phyloP scores from a whole-genome alignment of 495 filamentous ascomycete genomes.

The Saxophila tyrrhenica region DNA sequence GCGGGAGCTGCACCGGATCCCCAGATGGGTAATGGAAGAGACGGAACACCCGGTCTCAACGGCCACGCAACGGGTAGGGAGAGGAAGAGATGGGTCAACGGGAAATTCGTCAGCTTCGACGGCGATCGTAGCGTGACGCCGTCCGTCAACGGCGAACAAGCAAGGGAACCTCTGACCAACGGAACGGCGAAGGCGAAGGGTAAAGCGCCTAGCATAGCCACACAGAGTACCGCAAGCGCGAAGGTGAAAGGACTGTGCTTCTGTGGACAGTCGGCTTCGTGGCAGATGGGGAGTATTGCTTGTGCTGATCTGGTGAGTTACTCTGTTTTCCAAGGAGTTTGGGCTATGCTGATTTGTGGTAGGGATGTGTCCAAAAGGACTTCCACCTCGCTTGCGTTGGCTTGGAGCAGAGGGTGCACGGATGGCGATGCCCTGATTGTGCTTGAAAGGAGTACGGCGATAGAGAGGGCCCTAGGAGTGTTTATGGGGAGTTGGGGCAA shows the following conservation, averaged over 20 bases:
- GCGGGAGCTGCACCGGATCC: background rate
- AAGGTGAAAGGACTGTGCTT: background rate
- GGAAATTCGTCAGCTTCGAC: background rate
- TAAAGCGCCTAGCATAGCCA: background rate
- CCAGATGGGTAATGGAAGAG: no score
- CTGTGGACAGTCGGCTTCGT: background rate
- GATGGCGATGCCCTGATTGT: conserved; percentile 8
- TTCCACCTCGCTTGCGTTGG: conserved; percentile 14
- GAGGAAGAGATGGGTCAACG: background rate
- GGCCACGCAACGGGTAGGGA: background rate
- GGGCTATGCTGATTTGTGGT: background rate
- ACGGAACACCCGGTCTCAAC: no score
- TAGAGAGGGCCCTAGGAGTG: background rate
- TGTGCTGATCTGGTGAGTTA: conserved; percentile 6
- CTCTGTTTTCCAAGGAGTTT: background rate
- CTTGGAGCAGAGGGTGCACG: background rate
- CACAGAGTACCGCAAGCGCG: background rate
- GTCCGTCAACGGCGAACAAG: background rate
- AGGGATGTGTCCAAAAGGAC: background rate
- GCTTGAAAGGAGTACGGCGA: background rate
- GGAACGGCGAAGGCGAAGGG: background rate
- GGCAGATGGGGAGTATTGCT: background rate
- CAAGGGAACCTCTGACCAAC: background rate
- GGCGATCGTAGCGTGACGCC: background rate
- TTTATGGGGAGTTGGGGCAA: background rate